Percentiles rank a stretch among this genome's conserved stretches.
Conservation (phyloP, 441 rosid species). For the Erysimum pusillum region DNA sequence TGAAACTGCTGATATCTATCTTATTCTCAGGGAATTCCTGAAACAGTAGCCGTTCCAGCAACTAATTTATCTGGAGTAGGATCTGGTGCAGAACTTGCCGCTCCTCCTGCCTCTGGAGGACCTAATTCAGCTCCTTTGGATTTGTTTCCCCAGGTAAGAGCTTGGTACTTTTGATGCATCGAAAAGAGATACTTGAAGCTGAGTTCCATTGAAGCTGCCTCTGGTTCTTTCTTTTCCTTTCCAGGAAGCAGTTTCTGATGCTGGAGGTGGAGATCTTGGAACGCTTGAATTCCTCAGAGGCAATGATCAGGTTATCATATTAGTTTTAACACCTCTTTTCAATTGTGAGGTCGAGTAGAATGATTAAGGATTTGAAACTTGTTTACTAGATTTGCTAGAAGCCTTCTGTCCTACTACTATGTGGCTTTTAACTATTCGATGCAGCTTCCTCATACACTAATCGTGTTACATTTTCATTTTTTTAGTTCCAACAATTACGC, state of each 20-base stretch:
- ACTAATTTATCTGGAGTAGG: conserved; percentile 68
- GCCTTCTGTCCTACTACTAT: background rate
- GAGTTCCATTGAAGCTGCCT: conserved; percentile 43
- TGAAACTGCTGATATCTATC: conserved; percentile 26
- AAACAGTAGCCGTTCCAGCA: conserved; percentile 70
- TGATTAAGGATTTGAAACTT: conserved; percentile 15
- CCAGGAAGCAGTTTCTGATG: conserved; percentile 76
- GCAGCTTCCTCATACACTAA: conserved; percentile 23
- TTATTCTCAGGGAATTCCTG: conserved; percentile 86
- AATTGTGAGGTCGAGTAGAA: background rate
- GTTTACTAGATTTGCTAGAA: conserved; percentile 14
- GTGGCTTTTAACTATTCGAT: conserved; percentile 15
- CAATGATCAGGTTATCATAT: conserved; percentile 75
- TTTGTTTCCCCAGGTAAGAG: conserved; percentile 90
- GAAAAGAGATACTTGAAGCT: conserved; percentile 42
- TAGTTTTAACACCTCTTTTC: conserved; percentile 27
- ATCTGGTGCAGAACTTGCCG: conserved; percentile 50
- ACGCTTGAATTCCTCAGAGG: conserved; percentile 86
- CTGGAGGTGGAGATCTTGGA: conserved; percentile 73
- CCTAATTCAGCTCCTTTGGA: conserved; percentile 93
- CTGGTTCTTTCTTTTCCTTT: conserved; percentile 30
- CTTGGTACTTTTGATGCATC: conserved; percentile 27
- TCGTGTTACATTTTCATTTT: conserved; percentile 28
- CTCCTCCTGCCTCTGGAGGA: conserved; percentile 65
- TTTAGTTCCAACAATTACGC: conserved; percentile 87